A percentile compares a stretch with the other conserved stretches of the same genome.
These are phyloP conservation scores for Ramaria sp. DNA, from an alignment of 768 basidiomycete species.

Conservation along the genomic window DNA sequence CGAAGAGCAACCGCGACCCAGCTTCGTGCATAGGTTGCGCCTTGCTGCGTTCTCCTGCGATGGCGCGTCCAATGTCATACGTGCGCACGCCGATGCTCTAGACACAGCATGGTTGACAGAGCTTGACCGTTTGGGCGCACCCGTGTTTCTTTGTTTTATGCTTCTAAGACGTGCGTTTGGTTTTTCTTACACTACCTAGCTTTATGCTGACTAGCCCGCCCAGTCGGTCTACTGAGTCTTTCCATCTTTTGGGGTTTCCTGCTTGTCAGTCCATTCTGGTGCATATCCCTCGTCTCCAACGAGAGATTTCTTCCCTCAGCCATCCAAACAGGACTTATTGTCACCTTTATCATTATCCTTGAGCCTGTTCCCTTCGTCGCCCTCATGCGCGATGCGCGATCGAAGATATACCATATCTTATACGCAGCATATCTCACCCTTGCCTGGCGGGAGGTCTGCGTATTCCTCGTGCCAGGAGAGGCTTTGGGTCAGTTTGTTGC, in stretches of 20 bases:
- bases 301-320: slow-evolving; percentile 1
- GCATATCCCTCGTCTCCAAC: slow-evolving; percentile 3
- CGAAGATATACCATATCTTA: slow-evolving; percentile 4
- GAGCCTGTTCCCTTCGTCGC: slow-evolving; percentile 3
- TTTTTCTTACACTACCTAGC: neutral
- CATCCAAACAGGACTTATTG: slow-evolving; percentile 2
- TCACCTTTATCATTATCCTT: slow-evolving; percentile 7
- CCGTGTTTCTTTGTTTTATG: slow-evolving; percentile 7
- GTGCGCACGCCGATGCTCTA: slow-evolving; percentile 1
- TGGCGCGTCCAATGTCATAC: neutral
- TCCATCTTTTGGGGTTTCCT: slow-evolving; percentile 7
- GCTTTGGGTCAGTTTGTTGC: neutral
- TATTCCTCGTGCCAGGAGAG: neutral
- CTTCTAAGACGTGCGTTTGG: slow-evolving; percentile 3
- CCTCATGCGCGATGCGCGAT: slow-evolving; percentile 6
- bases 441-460: slow-evolving; percentile 2
- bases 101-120: slow-evolving; percentile 4
- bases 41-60: neutral
- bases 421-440: slow-evolving; percentile 2
- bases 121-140: slow-evolving; percentile 5
- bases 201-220: neutral
- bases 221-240: slow-evolving; percentile 6
- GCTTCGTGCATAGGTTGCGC: neutral
- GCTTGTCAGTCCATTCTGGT: slow-evolving; percentile 5
- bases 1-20: neutral